A percentile compares a stretch with the other conserved stretches of the same genome.
These are phyloP conservation scores for Rhipidocladum racemiflorum DNA, from an alignment of 176 grass and related monocot genomes.

Conservation along the genomic window DNA sequence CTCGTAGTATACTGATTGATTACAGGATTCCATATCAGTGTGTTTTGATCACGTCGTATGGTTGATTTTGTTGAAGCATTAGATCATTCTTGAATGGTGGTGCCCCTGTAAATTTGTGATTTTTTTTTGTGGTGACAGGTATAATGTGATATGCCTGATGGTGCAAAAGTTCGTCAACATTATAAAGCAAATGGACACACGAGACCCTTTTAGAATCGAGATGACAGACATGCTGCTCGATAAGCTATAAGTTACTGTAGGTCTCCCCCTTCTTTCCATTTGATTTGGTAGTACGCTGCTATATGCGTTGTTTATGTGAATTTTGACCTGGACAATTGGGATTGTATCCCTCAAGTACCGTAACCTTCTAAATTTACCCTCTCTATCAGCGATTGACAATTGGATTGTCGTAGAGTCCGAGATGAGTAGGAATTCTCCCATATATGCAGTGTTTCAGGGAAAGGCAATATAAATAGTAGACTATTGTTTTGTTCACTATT, in stretches of 20 bases:
- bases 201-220: slow-evolving; percentile 63
- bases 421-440: not conserved
- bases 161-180: slow-evolving; percentile 62
- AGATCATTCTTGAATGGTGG: not conserved
- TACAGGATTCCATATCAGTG: not conserved
- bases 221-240: slow-evolving; percentile 70
- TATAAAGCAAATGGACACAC: slow-evolving; percentile 83
- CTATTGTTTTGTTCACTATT: not conserved
- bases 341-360: not conserved
- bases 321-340: not conserved
- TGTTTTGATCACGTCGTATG: not conserved
- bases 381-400: not conserved
- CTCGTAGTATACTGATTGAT: not conserved
- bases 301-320: not conserved
- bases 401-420: not conserved
- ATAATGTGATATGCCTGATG: slow-evolving; percentile 57
- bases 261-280: not conserved
- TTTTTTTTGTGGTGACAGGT: slow-evolving; percentile 20
- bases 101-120: not conserved
- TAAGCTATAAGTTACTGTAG: slow-evolving; percentile 55
- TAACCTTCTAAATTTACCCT: not conserved
- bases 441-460: not conserved
- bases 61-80: not conserved
- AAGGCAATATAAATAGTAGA: not conserved
- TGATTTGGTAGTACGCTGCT: not conserved